These are phyloP conservation scores for Ustilago sp. DNA, from an alignment of 1,284 basidiomycete genomes.

Conservation along the genomic window DNA sequence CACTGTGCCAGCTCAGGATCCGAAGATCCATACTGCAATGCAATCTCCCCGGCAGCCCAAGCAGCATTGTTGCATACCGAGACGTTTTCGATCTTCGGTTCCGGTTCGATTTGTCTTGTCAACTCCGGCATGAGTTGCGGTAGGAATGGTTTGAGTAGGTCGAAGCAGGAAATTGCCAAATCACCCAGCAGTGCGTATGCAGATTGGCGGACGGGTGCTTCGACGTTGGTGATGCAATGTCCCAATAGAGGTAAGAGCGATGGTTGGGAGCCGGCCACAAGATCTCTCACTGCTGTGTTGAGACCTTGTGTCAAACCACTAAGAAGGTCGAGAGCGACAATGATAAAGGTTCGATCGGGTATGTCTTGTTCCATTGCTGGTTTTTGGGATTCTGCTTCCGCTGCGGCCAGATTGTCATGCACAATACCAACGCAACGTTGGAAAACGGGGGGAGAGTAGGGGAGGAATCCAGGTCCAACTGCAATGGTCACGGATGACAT, in stretches of 20 bases:
- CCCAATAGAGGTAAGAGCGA: conserved; percentile 63
- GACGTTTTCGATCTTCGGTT: conserved; percentile 89
- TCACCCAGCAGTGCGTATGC: conserved; percentile 97
- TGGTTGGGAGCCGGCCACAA: conserved; percentile 62
- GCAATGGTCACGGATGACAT: conserved; percentile 97
- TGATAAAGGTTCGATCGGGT: conserved; percentile 73
- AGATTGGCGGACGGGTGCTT: conserved; percentile 93
- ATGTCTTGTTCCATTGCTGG: conserved; percentile 71
- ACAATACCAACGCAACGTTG: conserved; percentile 90
- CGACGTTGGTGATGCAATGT: conserved; percentile 77
- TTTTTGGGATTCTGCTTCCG: conserved; percentile 86
- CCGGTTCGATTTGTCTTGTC: conserved; percentile 87
- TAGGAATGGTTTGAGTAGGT: conserved; percentile 80
- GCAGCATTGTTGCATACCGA: conserved; percentile 99
- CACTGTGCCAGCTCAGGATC: conserved; percentile 69
- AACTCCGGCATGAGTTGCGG: conserved; percentile 89
- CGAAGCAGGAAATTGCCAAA: conserved; percentile 94
- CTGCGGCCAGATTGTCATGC: conserved; percentile 80
- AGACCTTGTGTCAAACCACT: conserved; percentile 96
- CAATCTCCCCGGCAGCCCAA: conserved; percentile 98
- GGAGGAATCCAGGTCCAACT: conserved; percentile 88
- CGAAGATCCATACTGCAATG: conserved; percentile 71
- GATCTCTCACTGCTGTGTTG: conserved; percentile 73
- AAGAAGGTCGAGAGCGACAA: conserved; percentile 94
- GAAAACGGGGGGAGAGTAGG: conserved; percentile 91